A percentile compares a stretch with the other conserved stretches of the same genome.
These are phyloP conservation scores for Bombardia bombarda DNA, from an alignment of 495 filamentous ascomycete genomes.

Conservation along the genomic window DNA sequence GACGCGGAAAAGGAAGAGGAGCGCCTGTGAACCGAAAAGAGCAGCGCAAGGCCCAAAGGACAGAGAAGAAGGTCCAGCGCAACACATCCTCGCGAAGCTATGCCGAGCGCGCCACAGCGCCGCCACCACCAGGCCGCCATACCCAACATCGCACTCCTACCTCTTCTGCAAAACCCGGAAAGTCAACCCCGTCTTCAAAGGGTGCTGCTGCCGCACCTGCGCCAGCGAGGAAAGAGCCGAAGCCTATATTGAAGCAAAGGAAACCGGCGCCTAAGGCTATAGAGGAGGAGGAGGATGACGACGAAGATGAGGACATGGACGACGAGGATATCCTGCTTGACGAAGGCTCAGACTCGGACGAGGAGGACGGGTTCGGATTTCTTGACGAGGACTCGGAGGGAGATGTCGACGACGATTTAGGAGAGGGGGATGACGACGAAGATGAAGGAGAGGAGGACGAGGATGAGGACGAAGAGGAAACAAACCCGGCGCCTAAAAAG, in stretches of 20 bases:
- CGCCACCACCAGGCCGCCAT: neutral
- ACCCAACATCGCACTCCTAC: no score
- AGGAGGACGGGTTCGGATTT: slow-evolving; percentile 13
- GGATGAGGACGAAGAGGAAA: slow-evolving; percentile 12
- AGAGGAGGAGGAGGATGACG: slow-evolving; percentile 10
- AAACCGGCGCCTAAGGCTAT: slow-evolving; percentile 5
- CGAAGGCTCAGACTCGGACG: slow-evolving; percentile 6
- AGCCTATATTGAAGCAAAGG: slow-evolving; percentile 13
- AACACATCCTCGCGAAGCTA: slow-evolving; percentile 4
- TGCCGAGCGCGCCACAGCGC: slow-evolving; percentile 3
- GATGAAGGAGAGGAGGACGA: slow-evolving; percentile 17
- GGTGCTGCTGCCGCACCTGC: neutral
- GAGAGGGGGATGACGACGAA: slow-evolving; percentile 38
- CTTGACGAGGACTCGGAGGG: neutral
- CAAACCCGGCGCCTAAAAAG: neutral
- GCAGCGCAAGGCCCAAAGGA: slow-evolving; percentile 40
- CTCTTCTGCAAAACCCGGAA: neutral
- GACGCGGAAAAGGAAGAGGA: neutral
- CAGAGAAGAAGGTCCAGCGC: slow-evolving; percentile 29
- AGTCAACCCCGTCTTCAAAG: neutral
- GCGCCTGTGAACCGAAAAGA: slow-evolving; percentile 34
- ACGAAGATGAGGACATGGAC: slow-evolving; percentile 17
- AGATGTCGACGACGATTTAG: slow-evolving; percentile 18
- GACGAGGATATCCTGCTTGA: slow-evolving; percentile 17
- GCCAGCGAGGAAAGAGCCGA: slow-evolving; percentile 3